Evolutionary conservation across 1,139 yeast species (phyloP), one percentile per base, ranked within the genome.

Genomic region (Taphrina flavorubra): DNA sequence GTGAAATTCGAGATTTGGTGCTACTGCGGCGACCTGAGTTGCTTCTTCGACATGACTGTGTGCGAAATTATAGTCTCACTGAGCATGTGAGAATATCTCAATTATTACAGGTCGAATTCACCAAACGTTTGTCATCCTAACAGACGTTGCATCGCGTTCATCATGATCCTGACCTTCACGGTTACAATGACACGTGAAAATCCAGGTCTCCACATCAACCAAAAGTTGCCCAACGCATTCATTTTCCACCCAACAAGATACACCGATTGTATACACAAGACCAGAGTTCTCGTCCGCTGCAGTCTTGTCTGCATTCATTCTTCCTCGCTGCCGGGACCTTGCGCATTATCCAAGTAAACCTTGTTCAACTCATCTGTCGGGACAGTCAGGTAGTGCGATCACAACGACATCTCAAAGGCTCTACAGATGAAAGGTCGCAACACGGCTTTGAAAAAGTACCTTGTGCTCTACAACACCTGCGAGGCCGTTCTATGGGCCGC

Each of bases 401-500:
- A 25, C 31, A 25, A 25, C 31, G 42, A 39, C 14, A 10, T 6
- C 11, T 39, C 14, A 2, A 39, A 14, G 18, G 20, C 18, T 49
- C n/a, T 25, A 11, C 53, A 49, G 53, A 49, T 49, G 53, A 49
- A 49, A 34, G 53, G 53, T 3, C 53, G 53, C 36, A 49, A 49
- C 36, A 49, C 53, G 36, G 53, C 53, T 7, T 36, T 60, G 16
- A 60, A 39, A 16, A 53, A 44, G 20, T 81, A 82, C 70, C 75
- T 81, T 55, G 72, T 77, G 47, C 71, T 75, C n/a, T 91, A 90
- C 80, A 91, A 92, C 78, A 81, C 84, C n/a, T 72, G 84, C 13
- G 86, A 94, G 7, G 87, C 87, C 0, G 77, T 84, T 10, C 80
- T 89, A 14, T 92, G 97, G 97, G 79, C 81, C 0, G 82, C 83